phyloP scores from a whole-genome alignment of 2,329 filamentous ascomycete genomes.

The Biscogniauxia mediterranea region DNA sequence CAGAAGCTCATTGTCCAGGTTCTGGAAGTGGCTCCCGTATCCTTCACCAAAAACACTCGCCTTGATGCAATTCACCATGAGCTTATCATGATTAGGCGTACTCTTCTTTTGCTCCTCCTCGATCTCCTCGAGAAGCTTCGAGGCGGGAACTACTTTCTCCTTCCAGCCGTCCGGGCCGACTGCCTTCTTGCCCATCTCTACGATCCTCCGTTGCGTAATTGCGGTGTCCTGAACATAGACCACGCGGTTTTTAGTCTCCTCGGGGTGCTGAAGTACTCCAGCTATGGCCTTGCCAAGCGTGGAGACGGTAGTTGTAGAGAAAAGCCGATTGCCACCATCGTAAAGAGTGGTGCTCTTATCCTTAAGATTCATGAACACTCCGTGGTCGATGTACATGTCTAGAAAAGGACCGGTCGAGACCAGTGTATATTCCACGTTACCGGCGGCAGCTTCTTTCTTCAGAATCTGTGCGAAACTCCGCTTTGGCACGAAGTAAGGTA shows the following conservation, averaged over 20 bases:
- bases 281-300: conserved; percentile 48
- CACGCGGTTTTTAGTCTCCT: conserved; percentile 51
- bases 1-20: conserved; percentile 47
- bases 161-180: conserved; percentile 4
- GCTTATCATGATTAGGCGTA: background rate
- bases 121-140: background rate
- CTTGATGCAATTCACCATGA: background rate
- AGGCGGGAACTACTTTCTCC: background rate
- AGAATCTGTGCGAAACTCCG: conserved; percentile 40
- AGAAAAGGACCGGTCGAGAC: conserved; percentile 56
- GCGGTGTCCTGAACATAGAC: conserved; percentile 37
- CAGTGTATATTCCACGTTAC: conserved; percentile 52
- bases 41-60: conserved; percentile 17
- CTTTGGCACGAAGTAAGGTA: conserved; percentile 55
- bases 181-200: conserved; percentile 7
- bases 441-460: conserved; percentile 38
- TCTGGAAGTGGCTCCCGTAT: conserved; percentile 40
- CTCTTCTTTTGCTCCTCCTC: conserved; percentile 5
- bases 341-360: conserved; percentile 41
- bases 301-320: conserved; percentile 48
- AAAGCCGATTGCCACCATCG: conserved; percentile 48
- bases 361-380: conserved; percentile 46
- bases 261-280: conserved; percentile 46
- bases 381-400: conserved; percentile 50
- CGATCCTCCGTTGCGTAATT: conserved; percentile 3